Evolutionary conservation across 2,329 filamentous ascomycete genomes (phyloP), one percentile per base, ranked within the genome.

Genomic region (Alternaria consortialis): DNA sequence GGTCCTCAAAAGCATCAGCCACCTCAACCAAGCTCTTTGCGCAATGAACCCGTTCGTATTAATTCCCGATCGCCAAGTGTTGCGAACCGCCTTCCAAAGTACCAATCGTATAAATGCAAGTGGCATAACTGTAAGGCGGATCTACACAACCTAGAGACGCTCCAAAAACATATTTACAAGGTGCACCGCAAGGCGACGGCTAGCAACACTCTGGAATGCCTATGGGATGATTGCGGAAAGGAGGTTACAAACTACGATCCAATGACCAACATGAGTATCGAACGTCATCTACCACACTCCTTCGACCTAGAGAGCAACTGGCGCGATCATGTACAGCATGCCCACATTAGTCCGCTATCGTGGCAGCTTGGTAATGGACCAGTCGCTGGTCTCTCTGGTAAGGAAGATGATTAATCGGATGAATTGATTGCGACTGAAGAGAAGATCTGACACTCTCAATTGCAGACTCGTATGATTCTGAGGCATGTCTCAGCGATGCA

Each of bases 291-390:
- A 34, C 70, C 71, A 31, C 60, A 67, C 51, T 68, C 68, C 27
- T 85, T 85, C 62, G 67, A 69, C 8, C 69, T 73, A 8, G 72
- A 80, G 31, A 74, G 76, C 11, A 69, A 77, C 13, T 85, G 87
- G 81, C 74, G 80, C 53, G 74, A 77, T 23, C 87, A 90, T 69
- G 70, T 89, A 25, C 80, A 84, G 58, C 72, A 79, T 32, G 72
- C 69, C 20, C 87, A 90, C 73, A 71, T 89, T n/a, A 73, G 76
- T 20, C 79, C 83, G 17, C 69, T 88, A 43, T 84, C 84, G n/a
- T 86, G 85, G 83, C 79, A 82, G 66, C 78, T 85, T 43, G 87
- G 87, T n/a, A 86, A 89, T 77, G 87, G 87, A 53, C 86, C 86
- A 42, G 80, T 80, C 48, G 81, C 83, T 59, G 82, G 82, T 62